phyloP scores from a whole-genome alignment of 1,139 yeast genomes.

The Wickerhamomyces sp. region DNA sequence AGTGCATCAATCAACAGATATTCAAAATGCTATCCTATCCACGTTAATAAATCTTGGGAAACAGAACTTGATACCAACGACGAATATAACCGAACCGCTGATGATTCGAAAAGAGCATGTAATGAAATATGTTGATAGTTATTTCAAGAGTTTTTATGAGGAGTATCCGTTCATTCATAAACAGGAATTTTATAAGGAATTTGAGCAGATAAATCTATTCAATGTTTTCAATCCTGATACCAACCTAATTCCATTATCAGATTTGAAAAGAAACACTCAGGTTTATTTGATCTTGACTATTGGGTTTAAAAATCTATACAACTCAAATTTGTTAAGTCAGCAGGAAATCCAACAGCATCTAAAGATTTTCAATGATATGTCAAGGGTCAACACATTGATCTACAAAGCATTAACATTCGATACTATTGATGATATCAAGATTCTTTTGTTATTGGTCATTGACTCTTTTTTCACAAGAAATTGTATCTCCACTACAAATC shows the following conservation, averaged over 20 bases:
- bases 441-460: slow-evolving; percentile 15
- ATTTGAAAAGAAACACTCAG: slow-evolving; percentile 13
- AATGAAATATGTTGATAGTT: slow-evolving; percentile 11
- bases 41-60: slow-evolving; percentile 19
- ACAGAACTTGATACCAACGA: slow-evolving; percentile 6
- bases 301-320: slow-evolving; percentile 16
- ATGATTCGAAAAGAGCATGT: slow-evolving; percentile 14
- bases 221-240: slow-evolving; percentile 12
- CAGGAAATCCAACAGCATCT: slow-evolving; percentile 9
- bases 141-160: slow-evolving; percentile 12
- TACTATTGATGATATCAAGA: slow-evolving; percentile 17
- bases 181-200: slow-evolving; percentile 8
- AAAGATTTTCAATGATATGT: slow-evolving; percentile 3
- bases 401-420: slow-evolving; percentile 14
- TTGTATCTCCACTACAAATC: slow-evolving; percentile 17
- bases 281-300: slow-evolving; percentile 14
- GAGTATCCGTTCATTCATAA: slow-evolving; percentile 17
- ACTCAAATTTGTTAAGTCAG: slow-evolving; percentile 4
- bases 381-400: slow-evolving; percentile 7
- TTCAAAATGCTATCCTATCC: slow-evolving; percentile 18
- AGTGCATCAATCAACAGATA: slow-evolving; percentile 7
- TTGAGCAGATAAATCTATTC: slow-evolving; percentile 11
- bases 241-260: slow-evolving; percentile 3
- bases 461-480: slow-evolving; percentile 18
- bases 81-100: slow-evolving; percentile 7